Evolutionary conservation across 345 rosid genomes (phyloP).

Genomic region (Dovyalis caffra): DNA sequence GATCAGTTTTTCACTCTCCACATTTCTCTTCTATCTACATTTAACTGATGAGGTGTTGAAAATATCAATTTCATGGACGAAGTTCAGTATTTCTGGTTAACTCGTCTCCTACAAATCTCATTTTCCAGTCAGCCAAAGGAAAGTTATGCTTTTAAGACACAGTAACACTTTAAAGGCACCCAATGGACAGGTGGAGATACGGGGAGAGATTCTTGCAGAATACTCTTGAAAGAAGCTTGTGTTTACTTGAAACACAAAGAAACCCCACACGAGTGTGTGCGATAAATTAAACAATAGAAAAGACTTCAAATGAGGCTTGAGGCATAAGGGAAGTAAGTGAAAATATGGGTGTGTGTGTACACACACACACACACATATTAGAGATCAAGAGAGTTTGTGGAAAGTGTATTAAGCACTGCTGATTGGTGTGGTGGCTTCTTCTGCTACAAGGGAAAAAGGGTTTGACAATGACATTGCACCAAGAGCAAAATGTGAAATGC

Average conservation of each 20-base stretch:
- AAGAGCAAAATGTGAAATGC: slow-evolving; percentile 38
- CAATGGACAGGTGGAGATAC: slow-evolving; percentile 27
- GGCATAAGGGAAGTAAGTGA: slow-evolving; percentile 31
- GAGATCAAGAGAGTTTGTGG: not conserved
- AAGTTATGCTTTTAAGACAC: slow-evolving; percentile 9
- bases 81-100: not conserved
- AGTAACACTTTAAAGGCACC: slow-evolving; percentile 46
- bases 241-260: slow-evolving; percentile 28
- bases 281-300: not conserved
- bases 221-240: not conserved
- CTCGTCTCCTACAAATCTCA: not conserved
- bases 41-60: not conserved
- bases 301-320: slow-evolving; percentile 26
- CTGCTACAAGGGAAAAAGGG: slow-evolving; percentile 43
- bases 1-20: not conserved
- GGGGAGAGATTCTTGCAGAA: slow-evolving; percentile 15
- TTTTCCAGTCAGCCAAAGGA: slow-evolving; percentile 8
- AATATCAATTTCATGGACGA: not conserved
- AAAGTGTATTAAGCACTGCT: slow-evolving; percentile 51
- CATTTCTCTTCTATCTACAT: not conserved
- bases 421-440: slow-evolving; percentile 67
- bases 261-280: slow-evolving; percentile 1
- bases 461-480: slow-evolving; percentile 63
- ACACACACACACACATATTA: not conserved
- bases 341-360: not conserved